Evolutionary conservation across 352 stramenopile genomes (phyloP).

Genomic region (Phytophthora constricta): DNA sequence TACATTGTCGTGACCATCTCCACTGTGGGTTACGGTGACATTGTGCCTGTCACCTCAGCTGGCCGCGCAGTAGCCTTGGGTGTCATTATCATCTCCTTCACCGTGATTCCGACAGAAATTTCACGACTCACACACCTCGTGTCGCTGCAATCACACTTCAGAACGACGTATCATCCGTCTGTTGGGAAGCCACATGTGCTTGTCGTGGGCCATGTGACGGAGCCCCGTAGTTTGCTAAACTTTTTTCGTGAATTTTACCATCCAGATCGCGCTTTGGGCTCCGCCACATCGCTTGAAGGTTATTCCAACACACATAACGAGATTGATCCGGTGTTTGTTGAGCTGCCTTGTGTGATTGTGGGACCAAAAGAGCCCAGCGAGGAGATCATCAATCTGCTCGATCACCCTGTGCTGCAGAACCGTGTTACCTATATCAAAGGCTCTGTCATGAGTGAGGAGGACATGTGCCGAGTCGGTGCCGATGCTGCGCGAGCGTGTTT

Average conservation of each 20-base stretch:
- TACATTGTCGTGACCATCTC: conserved; percentile 66
- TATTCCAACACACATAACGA: conserved; percentile 8
- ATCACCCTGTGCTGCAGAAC: conserved; percentile 66
- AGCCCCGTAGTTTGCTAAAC: conserved; percentile 56
- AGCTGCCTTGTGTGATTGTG: conserved; percentile 63
- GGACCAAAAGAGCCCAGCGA: conserved; percentile 59
- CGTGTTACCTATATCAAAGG: conserved; percentile 72
- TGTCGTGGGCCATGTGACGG: conserved; percentile 60
- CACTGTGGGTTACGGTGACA: conserved; percentile 65
- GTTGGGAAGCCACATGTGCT: conserved; percentile 65
- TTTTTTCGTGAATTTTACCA: conserved; percentile 77
- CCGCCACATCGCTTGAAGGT: conserved; percentile 18
- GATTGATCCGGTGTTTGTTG: conserved; percentile 39
- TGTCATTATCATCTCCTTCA: conserved; percentile 67
- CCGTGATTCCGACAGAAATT: conserved; percentile 60
- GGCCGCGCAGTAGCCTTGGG: conserved; percentile 52
- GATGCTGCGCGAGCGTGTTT: conserved; percentile 65
- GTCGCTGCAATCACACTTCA: conserved; percentile 70
- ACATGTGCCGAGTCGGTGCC: conserved; percentile 63
- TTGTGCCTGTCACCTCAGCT: conserved; percentile 46
- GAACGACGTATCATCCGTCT: conserved; percentile 56
- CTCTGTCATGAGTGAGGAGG: conserved; percentile 70
- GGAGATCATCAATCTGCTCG: conserved; percentile 55
- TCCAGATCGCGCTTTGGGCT: conserved; percentile 49
- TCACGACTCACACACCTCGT: conserved; percentile 62